Evolutionary conservation across 352 stramenopile genomes (phyloP).

Genomic region (Thalassiosira livingstoniorum): DNA sequence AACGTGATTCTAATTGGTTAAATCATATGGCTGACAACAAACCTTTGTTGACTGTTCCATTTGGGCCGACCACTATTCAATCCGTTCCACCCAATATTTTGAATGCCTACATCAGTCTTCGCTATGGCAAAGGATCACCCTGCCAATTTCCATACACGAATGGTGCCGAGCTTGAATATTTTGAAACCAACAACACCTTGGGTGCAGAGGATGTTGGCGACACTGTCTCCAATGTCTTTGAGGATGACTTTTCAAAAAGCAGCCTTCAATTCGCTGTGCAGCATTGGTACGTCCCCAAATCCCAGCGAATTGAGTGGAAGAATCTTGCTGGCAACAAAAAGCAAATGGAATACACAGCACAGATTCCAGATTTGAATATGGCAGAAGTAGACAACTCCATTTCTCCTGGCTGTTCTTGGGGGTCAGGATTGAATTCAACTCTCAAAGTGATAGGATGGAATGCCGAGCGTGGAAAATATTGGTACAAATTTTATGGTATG

Average conservation of each 20-base stretch:
- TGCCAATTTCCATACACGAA: constrained; percentile 11
- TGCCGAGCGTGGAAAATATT: constrained; percentile 9
- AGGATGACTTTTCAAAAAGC: background rate
- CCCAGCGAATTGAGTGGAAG: background rate
- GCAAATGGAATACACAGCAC: constrained; percentile 3
- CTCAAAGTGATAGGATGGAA: constrained; percentile 14
- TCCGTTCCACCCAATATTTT: constrained; percentile 2
- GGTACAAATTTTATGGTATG: constrained; percentile 7
- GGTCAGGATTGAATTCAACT: background rate
- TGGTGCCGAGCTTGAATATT: constrained; percentile 5
- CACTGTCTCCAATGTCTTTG: background rate
- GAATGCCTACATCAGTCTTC: constrained; percentile 1
- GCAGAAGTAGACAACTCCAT: constrained; percentile 17
- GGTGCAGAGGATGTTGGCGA: background rate
- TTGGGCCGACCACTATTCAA: constrained; percentile 6
- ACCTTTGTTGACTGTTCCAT: background rate
- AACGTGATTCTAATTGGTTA: background rate
- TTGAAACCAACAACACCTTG: background rate
- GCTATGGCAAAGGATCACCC: constrained; percentile 3
- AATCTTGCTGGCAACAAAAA: constrained; percentile 10
- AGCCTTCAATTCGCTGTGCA: background rate
- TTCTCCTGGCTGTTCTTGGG: constrained; percentile 6
- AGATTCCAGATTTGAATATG: constrained; percentile 16
- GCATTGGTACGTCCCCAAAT: background rate
- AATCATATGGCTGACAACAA: background rate